Base-by-base conservation (phyloP, 2,329 filamentous ascomycete species). In the Rutstroemia sp. region DNA sequence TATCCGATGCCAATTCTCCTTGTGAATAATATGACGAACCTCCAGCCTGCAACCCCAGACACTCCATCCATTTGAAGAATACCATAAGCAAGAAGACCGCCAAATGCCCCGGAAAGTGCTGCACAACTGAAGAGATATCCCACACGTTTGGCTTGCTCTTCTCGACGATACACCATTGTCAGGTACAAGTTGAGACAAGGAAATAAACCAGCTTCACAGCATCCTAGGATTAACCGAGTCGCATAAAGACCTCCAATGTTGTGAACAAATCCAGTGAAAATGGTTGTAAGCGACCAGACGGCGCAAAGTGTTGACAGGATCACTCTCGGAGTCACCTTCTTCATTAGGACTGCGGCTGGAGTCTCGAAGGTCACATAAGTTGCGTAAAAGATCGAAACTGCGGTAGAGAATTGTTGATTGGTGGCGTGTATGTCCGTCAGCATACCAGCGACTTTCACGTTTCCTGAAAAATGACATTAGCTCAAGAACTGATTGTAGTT, bases 121-220 rank as follows among this genome's bases (percentile, higher is more conserved):
- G 77, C 76, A 53, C 73, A 81, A 48, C 76, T 78, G 50, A 79
- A 75, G 57, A 77, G 73, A 56, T 78, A 74, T 0, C 79, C 78
- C 5, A 81, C 76, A 2, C 81, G 72, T 14, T 78, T 73, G 1
- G 76, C 78, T 19, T 79, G 72, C 65, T 84, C 81, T 3, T 78
- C 75, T 5, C 75, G 72, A 17, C 77, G 75, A 63, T 82, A 83
- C 72, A 79, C 81, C 61, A 80, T 80, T 3, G 75, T 75, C 5
- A 78, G 63, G 58, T 76, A 78, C 58, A 75, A 71, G 34, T 76
- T 74, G 16, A 79, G 68, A 1, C 75, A 74, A 0, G 77, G 77
- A 55, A 79, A 78, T 9, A 79, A 65, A 0, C 76, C 76, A 3
- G 75, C 74, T 61, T 80, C 77, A 60, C 73, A 73, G 12, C 72